Evolutionary conservation across 345 rosid species (phyloP), one percentile per base, ranked within the genome.

Genomic region (Brassica nigra): DNA sequence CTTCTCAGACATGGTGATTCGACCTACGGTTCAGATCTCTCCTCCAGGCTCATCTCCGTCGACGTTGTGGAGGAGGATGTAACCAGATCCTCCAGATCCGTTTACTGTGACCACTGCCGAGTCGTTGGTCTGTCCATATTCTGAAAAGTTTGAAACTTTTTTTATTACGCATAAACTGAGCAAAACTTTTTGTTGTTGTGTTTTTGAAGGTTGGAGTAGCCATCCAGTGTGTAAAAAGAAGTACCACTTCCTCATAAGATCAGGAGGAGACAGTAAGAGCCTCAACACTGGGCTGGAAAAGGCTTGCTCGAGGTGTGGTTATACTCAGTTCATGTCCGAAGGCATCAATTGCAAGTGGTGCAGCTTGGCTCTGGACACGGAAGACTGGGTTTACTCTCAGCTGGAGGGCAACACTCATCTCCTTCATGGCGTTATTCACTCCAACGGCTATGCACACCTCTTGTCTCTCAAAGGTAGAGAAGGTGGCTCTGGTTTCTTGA

Each of bases 401-500:
- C 76, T 92, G 2, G 93, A 92, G 11, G 90, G 84, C 57, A 85
- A 68, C 62, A 82, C 86, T 14, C 92, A 92, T 70, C 81, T 89
- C 62, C 83, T 92, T 66, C 97, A 92, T 37, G 95, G 92, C 8
- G 85, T 90, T 10, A 80, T 92, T 44, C 97, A 90, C 75, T 88
- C 92, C 12, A 92, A 92, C 47, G 97, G 97, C 29, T 90, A 75
- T 59, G 95, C 95, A 4, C 97, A 92, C 74, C 89, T 92, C 44
- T 85, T 90, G 44, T 77, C 85, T 3, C 81, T 92, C 62, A 92
- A 92, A 18, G 95, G 93, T 12, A 85, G 82, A 70, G 95, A 89
- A 86, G 93, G 93, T 16, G 93, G 93, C 42, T 92, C 97, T 54
- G 70, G 49, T 11, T 68, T 80, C 74, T 81, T 92, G 34, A 80